These are phyloP conservation scores for Tetrapisispora fleetii DNA, from an alignment of 805 yeast genomes.

Conservation along the genomic window DNA sequence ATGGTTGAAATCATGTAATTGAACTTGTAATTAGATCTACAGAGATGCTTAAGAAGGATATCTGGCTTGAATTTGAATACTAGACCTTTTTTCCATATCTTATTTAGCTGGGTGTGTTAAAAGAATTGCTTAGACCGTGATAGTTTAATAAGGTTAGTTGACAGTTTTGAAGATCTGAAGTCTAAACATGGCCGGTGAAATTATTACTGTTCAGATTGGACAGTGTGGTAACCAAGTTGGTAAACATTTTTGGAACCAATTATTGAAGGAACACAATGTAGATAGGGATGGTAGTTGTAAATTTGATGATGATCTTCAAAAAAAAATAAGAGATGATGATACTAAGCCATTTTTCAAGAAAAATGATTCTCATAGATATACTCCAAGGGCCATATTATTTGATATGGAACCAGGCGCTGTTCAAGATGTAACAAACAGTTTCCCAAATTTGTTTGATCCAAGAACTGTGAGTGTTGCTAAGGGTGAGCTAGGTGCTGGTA, in stretches of 20 bases:
- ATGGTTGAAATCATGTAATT: too few species aligned
- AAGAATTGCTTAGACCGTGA: too few species aligned
- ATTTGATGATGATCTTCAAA: constrained; percentile 3
- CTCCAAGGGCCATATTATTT: constrained; percentile 78
- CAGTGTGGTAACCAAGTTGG: constrained; percentile 98
- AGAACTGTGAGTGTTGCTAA: constrained; percentile 68
- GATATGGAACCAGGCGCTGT: constrained; percentile 91
- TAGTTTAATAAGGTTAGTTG: not conserved
- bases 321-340: constrained; percentile 46
- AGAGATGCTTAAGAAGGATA: too few species aligned
- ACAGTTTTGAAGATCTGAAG: not conserved
- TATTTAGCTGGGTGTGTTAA: too few species aligned
- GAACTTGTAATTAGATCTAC: too few species aligned
- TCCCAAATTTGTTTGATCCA: constrained; percentile 66
- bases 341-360: constrained; percentile 76
- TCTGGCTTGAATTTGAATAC: too few species aligned
- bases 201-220: constrained; percentile 57
- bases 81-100: too few species aligned
- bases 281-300: constrained; percentile 29
- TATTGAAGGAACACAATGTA: constrained; percentile 82
- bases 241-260: constrained; percentile 81
- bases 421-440: constrained; percentile 43
- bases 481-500: constrained; percentile 91
- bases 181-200: constrained; percentile 46
- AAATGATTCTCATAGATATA: constrained; percentile 64